Evolutionary conservation across 2,329 filamentous ascomycete species (phyloP), one percentile per base, ranked within the genome.

Genomic region (Hymenotorrendiella dingleyae): DNA sequence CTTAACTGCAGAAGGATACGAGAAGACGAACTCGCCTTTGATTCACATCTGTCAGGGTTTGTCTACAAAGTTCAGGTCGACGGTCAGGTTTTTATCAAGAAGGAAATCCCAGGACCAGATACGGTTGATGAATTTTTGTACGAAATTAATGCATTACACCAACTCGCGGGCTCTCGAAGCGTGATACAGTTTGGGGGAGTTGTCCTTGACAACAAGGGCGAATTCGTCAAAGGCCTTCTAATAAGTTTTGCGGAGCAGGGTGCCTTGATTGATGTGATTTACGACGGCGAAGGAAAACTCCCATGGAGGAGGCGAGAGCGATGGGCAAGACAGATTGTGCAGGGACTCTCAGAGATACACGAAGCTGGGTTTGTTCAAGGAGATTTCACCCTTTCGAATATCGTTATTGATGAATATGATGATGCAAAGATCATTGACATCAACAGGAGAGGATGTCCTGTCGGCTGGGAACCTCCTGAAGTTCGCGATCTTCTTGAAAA

Each of bases 371-470:
- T 94, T 62, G 93, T 98, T 9, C 93, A 98, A 60, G 93, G 93
- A 19, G 93, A 98, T 61, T 96, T 98, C 53, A 98, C 93, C 0
- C 72, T 98, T 21, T 95, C 90, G 4, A 98, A 98, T 61, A 94
- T 98, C 52, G 93, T 98, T 48, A 84, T 98, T 57, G 88, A 97
- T 62, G 73, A 75, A 10, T 67, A 84, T 32, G 82, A 89, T 59
- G 76, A 96, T 58, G 93, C 91, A 7, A 91, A 94, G 58, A 97
- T 98, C 53, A 98, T 98, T 59, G 93, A 98, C 64, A 96, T 98
- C 68, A 98, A 98, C 67, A 78, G 93, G 42, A 76, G 93, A 55
- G 93, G 93, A n/a, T 98, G 93, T 57, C 93, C 93, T 0, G 86
- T 97, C 4, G 91, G 91, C 19, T 98, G 93, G 93, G 93, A 98